phyloP scores from a whole-genome alignment of 208 protist genomes.

The Blechomonas ayalai region DNA sequence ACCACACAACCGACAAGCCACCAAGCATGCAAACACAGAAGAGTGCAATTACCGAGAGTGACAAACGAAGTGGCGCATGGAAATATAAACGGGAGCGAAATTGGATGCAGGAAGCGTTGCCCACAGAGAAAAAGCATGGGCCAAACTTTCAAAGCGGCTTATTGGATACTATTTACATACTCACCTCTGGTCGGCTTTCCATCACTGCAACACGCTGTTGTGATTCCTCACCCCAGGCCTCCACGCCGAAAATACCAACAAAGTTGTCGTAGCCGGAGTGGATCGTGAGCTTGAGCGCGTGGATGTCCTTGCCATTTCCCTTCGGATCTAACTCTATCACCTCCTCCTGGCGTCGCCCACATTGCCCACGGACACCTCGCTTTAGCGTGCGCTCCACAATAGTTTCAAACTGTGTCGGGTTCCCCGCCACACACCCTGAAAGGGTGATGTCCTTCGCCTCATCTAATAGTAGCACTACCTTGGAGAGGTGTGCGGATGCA shows the following conservation, averaged over 20 bases:
- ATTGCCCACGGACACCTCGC: constrained; percentile 13
- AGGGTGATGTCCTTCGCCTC: constrained; percentile 59
- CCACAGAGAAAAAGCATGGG: too few species aligned
- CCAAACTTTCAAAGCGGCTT: not conserved
- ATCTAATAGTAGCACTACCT: constrained; percentile 41
- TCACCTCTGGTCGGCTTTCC: constrained; percentile 68
- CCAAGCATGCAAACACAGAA: too few species aligned
- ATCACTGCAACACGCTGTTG: constrained; percentile 78
- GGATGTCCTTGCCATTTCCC: constrained; percentile 40
- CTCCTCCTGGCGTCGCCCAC: constrained; percentile 31
- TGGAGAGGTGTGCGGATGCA: constrained; percentile 43
- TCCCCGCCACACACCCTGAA: not conserved
- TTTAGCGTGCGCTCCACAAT: constrained; percentile 45
- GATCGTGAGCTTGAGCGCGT: constrained; percentile 45
- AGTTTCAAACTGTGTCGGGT: constrained; percentile 27
- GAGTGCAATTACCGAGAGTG: too few species aligned
- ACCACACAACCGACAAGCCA: too few species aligned
- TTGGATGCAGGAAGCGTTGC: too few species aligned
- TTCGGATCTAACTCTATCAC: constrained; percentile 49
- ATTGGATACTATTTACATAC: constrained; percentile 58
- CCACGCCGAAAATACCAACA: constrained; percentile 58
- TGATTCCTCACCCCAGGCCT: constrained; percentile 70
- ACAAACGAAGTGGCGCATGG: too few species aligned
- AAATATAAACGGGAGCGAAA: too few species aligned
- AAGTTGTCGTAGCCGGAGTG: constrained; percentile 78